Conservation (phyloP, 306 rosid genomes). For the Glycine latifolia region DNA sequence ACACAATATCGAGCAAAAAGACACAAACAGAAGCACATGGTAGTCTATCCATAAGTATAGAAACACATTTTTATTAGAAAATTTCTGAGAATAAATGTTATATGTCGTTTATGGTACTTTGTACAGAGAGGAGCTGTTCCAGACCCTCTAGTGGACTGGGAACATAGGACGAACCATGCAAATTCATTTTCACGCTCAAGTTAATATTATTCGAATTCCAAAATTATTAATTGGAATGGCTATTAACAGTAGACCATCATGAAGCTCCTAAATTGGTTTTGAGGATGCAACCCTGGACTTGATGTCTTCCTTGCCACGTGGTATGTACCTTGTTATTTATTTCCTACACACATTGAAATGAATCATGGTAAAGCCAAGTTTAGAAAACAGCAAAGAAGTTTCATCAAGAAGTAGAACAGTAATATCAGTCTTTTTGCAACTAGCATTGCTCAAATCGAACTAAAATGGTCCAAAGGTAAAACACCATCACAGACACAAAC, state of each 20-base stretch:
- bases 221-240: conserved; percentile 32
- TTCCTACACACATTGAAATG: conserved; percentile 56
- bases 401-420: not conserved
- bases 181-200: conserved; percentile 46
- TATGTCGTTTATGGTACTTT: conserved; percentile 45
- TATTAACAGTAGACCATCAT: conserved; percentile 40
- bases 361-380: conserved; percentile 16
- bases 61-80: conserved; percentile 41
- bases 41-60: conserved; percentile 13
- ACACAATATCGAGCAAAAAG: not conserved
- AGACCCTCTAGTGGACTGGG: conserved; percentile 43
- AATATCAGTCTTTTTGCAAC: conserved; percentile 4
- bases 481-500: not conserved
- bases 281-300: conserved; percentile 28
- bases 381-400: conserved; percentile 17
- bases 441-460: conserved; percentile 25
- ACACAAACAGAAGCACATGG: not conserved
- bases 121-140: conserved; percentile 54
- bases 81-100: conserved; percentile 39
- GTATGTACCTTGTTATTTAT: conserved; percentile 45
- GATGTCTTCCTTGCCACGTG: conserved; percentile 40
- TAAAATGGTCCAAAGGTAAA: conserved; percentile 22
- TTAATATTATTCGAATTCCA: conserved; percentile 36
- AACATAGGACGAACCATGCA: conserved; percentile 31
- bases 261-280: conserved; percentile 41